Conservation (phyloP, 331 rosid species). For the Cydonia oblonga region DNA sequence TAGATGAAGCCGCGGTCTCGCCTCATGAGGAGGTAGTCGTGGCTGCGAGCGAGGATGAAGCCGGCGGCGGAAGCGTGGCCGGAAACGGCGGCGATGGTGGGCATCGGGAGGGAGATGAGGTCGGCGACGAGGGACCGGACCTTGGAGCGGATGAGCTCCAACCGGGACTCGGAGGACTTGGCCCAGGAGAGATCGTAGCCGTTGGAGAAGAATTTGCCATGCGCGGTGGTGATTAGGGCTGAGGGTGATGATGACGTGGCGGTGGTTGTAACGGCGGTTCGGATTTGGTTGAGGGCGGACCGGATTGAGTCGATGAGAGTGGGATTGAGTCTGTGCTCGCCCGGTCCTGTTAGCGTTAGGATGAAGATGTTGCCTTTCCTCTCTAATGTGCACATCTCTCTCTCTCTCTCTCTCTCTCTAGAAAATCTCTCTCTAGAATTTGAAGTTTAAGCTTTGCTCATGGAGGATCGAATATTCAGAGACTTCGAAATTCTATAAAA, state of each 20-base stretch:
- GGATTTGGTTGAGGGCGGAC: constrained; percentile 41
- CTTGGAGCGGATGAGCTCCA: constrained; percentile 15
- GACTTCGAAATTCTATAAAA: too few species aligned
- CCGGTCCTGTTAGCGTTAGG: constrained; percentile 52
- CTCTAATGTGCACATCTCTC: constrained; percentile 58
- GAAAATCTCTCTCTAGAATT: not conserved
- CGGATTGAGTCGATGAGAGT: constrained; percentile 41
- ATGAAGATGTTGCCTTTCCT: constrained; percentile 55
- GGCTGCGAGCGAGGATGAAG: constrained; percentile 42
- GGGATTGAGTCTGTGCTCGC: constrained; percentile 66
- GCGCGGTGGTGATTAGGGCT: constrained; percentile 77
- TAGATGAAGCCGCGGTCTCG: constrained; percentile 66
- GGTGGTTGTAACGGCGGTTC: constrained; percentile 25
- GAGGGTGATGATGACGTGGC: constrained; percentile 21
- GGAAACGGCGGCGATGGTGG: constrained; percentile 65
- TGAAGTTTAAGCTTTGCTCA: not conserved
- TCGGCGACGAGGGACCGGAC: constrained; percentile 43
- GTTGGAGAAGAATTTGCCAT: constrained; percentile 84
- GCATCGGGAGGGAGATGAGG: constrained; percentile 59
- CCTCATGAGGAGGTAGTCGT: constrained; percentile 68
- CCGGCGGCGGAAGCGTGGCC: constrained; percentile 89
- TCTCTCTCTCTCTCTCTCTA: not conserved
- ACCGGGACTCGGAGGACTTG: constrained; percentile 9
- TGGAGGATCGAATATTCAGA: not conserved
- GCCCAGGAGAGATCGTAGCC: constrained; percentile 70